A percentile compares a stretch with the other conserved stretches of the same genome.
These are phyloP conservation scores for Phytophthora hybrid DNA, from an alignment of 352 stramenopile species.

Conservation along the genomic window DNA sequence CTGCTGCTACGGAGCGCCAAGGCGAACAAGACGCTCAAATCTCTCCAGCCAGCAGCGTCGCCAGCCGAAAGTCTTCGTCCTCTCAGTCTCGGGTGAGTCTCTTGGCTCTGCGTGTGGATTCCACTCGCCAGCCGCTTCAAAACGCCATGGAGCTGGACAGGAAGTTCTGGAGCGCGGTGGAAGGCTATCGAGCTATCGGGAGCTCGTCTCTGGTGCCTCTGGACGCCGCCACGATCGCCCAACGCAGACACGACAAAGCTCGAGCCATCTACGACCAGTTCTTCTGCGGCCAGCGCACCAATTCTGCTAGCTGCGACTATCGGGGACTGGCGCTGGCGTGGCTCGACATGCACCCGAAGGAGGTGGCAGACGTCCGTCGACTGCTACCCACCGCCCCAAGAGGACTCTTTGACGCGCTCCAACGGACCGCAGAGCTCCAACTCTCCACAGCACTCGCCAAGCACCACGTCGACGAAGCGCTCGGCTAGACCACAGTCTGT, in stretches of 20 bases:
- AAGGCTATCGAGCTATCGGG: slow-evolving; percentile 64
- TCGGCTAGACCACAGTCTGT: not conserved
- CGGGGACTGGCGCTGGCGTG: slow-evolving; percentile 42
- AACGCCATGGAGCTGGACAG: slow-evolving; percentile 42
- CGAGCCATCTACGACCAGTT: slow-evolving; percentile 62
- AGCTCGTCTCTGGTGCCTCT: slow-evolving; percentile 44
- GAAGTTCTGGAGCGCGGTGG: slow-evolving; percentile 75
- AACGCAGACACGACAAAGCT: slow-evolving; percentile 51
- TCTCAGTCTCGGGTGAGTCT: not conserved
- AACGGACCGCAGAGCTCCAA: slow-evolving; percentile 59
- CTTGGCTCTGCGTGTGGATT: slow-evolving; percentile 15
- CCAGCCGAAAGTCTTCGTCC: not conserved
- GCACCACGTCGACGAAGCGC: slow-evolving; percentile 8
- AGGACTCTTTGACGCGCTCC: slow-evolving; percentile 62
- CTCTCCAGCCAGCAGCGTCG: not conserved
- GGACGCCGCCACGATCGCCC: slow-evolving; percentile 42
- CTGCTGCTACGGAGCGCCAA: not conserved
- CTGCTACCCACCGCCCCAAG: slow-evolving; percentile 40
- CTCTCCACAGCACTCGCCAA: slow-evolving; percentile 46
- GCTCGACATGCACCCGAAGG: slow-evolving; percentile 62
- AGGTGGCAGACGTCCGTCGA: slow-evolving; percentile 43
- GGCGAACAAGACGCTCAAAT: not conserved
- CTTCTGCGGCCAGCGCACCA: slow-evolving; percentile 26
- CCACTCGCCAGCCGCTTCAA: slow-evolving; percentile 18
- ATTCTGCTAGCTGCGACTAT: not conserved